Evolutionary conservation across 192 early-diverging fungal species (phyloP), one percentile per base, ranked within the genome.

Genomic region (Backusella sp.): DNA sequence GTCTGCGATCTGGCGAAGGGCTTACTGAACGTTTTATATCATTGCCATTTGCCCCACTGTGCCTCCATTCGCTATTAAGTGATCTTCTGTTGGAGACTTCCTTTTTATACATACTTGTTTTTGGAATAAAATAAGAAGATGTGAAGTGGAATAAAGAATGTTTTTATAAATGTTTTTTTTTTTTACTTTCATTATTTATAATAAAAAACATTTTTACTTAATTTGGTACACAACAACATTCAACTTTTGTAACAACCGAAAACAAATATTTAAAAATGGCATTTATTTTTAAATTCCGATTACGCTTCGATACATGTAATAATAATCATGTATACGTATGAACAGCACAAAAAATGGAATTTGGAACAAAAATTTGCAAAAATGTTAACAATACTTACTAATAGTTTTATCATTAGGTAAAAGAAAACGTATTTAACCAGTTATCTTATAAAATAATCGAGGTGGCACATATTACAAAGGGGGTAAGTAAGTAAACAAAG

Each of bases 191-290:
- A 14, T 28, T 62, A 28, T 62, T 62, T 62, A 62, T 62, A 62
- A 62, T 62, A 62, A 62, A 62, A 39, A 62, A 28, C 3, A 62
- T 28, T 62, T 62, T 62, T 62, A 28, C 56, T 62, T 21, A 62
- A 62, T 62, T 62, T 62, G 56, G 56, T 28, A 26, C 26, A 28
- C 23, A 62, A 62, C 23, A 62, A 62, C 56, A 62, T 26, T 62
- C 56, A 62, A 62, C 56, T 62, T 62, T 62, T 62, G 56, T 62
- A 62, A 62, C 56, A 62, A 62, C 23, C 23, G 28, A 62, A 59
- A 62, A 62, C 56, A 62, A 62, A 62, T 28, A 62, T 26, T 62
- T 62, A 62, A 28, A n/a, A 14, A 62, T 21, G 11, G 23, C 2
- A 6, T 6, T 28, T 62, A 21, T 0, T 26, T 28, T 62, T 8